phyloP scores from a whole-genome alignment of 495 filamentous ascomycete genomes.

The Neurospora sp. region DNA sequence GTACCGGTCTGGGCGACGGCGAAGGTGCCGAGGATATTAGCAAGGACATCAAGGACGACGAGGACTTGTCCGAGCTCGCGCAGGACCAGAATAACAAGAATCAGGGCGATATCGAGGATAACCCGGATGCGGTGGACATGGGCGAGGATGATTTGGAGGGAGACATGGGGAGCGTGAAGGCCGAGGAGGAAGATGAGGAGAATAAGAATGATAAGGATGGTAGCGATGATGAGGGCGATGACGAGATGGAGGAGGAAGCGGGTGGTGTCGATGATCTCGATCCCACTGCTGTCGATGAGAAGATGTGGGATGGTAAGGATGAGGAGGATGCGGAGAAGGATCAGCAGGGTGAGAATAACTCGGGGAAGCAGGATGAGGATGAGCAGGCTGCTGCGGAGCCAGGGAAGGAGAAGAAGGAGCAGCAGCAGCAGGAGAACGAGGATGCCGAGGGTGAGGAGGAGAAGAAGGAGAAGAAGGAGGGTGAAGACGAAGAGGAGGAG shows the following conservation, averaged over 20 bases:
- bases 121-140: conserved; percentile 88
- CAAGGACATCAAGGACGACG: conserved; percentile 87
- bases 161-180: conserved; percentile 55
- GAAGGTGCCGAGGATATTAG: conserved; percentile 95
- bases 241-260: conserved; percentile 75
- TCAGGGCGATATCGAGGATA: conserved; percentile 63
- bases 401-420: conserved; percentile 46
- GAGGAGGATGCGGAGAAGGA: conserved; percentile 73
- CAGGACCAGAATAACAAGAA: conserved; percentile 66
- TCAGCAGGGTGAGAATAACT: conserved; percentile 61
- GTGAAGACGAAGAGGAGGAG: conserved; percentile 48
- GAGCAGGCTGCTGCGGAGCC: conserved; percentile 51
- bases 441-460: conserved; percentile 48
- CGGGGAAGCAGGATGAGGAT: conserved; percentile 53
- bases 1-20: conserved; percentile 95
- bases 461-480: conserved; percentile 37
- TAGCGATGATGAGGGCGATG: conserved; percentile 43
- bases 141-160: conserved; percentile 83
- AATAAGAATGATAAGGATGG: conserved; percentile 33
- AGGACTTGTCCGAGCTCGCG: conserved; percentile 85
- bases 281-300: conserved; percentile 84
- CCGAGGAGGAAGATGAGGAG: conserved; percentile 45
- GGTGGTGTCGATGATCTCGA: conserved; percentile 86
- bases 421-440: conserved; percentile 54
- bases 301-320: conserved; percentile 85